Evolutionary conservation across 345 rosid genomes (phyloP), one percentile per base, ranked within the genome.

Genomic region (Conringia planisiliqua): DNA sequence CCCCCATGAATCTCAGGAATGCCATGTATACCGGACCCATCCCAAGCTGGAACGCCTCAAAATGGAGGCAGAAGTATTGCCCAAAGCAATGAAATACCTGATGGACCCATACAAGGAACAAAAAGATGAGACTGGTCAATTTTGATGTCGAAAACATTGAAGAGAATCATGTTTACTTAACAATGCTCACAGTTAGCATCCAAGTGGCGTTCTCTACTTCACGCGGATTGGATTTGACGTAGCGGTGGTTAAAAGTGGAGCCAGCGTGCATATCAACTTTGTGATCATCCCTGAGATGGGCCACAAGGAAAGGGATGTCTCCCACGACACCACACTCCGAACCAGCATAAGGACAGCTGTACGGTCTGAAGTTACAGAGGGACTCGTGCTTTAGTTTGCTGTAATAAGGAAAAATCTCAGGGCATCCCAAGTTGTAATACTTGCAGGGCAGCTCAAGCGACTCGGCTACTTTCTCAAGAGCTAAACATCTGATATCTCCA

Each of bases 21-120:
- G 98, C 98, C 97, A 94, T 94, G 83, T 89, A 94, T 9, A 94
- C 98, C 0, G 98, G 97, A 56, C 96, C 95, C 91, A 89, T 85
- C 44, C 97, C 97, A 0, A 94, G 97, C 85, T 93, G 98, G 82
- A 91, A 94, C 55, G 98, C 98, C 64, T 93, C 98, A 11, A 93
- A 93, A 79, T 93, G 98, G 62, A 93, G 96, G 81, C 98, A 93
- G 70, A 94, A 94, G 81, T 94, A 94, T 43, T 89, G 96, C 65
- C 98, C 98, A 75, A 89, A 94, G 80, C 97, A 94, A 80, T 91
- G 91, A 67, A 94, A 94, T 35, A 94, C 98, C 98, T 94, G 2
- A 54, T 22, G 24, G 26, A 52, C 30, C 30, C 33, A 55, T 0
- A 55, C 29, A 43, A 62, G n/a, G 4, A 50, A 29, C 42, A 48